These are phyloP conservation scores for Didymella arachidicola DNA, from an alignment of 2,329 filamentous ascomycete genomes.

Conservation along the genomic window DNA sequence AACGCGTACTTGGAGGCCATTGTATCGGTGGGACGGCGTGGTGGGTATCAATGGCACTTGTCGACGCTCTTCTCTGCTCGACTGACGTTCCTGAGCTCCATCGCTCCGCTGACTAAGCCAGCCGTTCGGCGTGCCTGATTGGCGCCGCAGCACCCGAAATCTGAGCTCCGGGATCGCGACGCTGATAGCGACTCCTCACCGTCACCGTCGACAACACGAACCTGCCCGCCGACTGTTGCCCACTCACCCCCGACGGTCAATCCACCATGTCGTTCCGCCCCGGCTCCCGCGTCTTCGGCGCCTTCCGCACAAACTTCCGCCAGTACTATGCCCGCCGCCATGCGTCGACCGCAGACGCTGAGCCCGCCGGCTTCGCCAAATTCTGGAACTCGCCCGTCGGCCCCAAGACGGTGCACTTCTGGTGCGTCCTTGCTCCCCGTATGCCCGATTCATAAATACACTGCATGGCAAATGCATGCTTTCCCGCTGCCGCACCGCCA, in stretches of 20 bases:
- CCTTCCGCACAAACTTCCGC: slow-evolving; percentile 61
- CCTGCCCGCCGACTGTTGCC: slow-evolving; percentile 2
- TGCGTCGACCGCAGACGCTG: slow-evolving; percentile 67
- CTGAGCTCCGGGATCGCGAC: slow-evolving; percentile 24
- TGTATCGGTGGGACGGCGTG: slow-evolving; percentile 33
- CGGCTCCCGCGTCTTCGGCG: slow-evolving; percentile 65
- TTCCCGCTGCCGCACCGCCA: not conserved
- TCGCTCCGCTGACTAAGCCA: slow-evolving; percentile 12
- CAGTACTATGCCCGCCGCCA: slow-evolving; percentile 68
- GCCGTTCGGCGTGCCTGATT: slow-evolving; percentile 32
- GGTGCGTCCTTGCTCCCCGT: slow-evolving; percentile 63
- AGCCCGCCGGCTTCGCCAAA: slow-evolving; percentile 69
- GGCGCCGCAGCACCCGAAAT: slow-evolving; percentile 37
- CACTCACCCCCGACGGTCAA: slow-evolving; percentile 21
- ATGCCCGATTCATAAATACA: not conserved
- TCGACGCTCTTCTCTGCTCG: slow-evolving; percentile 15
- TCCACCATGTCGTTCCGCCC: slow-evolving; percentile 63
- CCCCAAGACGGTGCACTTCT: slow-evolving; percentile 91
- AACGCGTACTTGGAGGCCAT: slow-evolving; percentile 98
- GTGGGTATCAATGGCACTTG: slow-evolving; percentile 25
- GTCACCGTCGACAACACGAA: slow-evolving; percentile 11
- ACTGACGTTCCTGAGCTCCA: slow-evolving; percentile 29
- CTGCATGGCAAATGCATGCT: slow-evolving; percentile 2
- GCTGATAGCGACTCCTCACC: slow-evolving; percentile 1
- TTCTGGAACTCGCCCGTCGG: slow-evolving; percentile 65